Conservation (phyloP, 1,284 basidiomycete genomes). For the Trametes versicolor region DNA sequence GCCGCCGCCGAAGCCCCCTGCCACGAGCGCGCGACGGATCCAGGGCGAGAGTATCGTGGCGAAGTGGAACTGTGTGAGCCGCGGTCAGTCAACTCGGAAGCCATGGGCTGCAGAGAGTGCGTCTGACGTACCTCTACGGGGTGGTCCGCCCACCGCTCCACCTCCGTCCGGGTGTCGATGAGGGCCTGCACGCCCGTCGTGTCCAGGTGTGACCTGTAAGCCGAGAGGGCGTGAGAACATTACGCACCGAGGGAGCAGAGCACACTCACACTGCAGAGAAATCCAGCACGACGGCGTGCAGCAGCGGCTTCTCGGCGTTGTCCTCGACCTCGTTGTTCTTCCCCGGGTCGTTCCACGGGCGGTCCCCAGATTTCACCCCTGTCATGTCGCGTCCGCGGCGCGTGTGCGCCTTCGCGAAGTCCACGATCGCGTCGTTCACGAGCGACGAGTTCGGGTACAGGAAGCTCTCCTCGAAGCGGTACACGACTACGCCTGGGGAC, state of each 20-base stretch:
- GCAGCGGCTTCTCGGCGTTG: slow-evolving; percentile 68
- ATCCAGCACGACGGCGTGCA: slow-evolving; percentile 91
- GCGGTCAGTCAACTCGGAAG: slow-evolving; percentile 1
- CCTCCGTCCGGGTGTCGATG: slow-evolving; percentile 85
- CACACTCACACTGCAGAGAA: slow-evolving; percentile 81
- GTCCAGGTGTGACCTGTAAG: slow-evolving; percentile 73
- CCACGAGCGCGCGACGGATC: slow-evolving; percentile 89
- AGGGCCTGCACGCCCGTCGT: slow-evolving; percentile 92
- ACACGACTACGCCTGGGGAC: slow-evolving; percentile 88
- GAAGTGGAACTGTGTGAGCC: slow-evolving; percentile 74
- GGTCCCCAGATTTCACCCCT: slow-evolving; percentile 69
- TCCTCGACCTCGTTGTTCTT: slow-evolving; percentile 52
- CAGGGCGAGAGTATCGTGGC: slow-evolving; percentile 89
- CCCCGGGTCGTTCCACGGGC: slow-evolving; percentile 94
- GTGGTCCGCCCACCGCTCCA: slow-evolving; percentile 87
- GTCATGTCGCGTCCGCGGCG: slow-evolving; percentile 80
- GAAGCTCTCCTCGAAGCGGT: slow-evolving; percentile 93
- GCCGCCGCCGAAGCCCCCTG: slow-evolving; percentile 83
- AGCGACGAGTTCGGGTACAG: slow-evolving; percentile 92
- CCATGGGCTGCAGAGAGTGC: background rate
- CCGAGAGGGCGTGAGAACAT: background rate
- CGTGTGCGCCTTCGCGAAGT: slow-evolving; percentile 82
- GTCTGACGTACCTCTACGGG: slow-evolving; percentile 65
- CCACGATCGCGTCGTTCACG: slow-evolving; percentile 81
- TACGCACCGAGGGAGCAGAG: background rate